These are phyloP conservation scores for Evernia prunastri DNA, from an alignment of 495 filamentous ascomycete species.

Conservation along the genomic window DNA sequence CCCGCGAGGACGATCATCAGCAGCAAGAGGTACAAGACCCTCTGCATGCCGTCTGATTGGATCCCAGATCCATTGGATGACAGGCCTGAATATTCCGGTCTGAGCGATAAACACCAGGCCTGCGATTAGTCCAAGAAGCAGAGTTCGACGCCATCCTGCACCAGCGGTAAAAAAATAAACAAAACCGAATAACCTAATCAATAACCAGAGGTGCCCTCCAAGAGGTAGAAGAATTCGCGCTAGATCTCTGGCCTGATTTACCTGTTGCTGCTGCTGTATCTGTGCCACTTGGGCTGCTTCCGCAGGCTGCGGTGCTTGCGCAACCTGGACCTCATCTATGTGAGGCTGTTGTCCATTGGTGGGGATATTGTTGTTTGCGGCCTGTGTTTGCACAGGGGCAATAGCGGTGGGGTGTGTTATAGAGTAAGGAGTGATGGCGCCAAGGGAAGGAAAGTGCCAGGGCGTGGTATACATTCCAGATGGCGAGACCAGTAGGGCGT, in stretches of 20 bases:
- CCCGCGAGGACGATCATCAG: conserved; percentile 28
- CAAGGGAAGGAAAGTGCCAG: conserved; percentile 20
- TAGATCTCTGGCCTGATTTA: conserved; percentile 27
- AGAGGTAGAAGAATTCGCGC: conserved; percentile 29
- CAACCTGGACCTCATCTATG: conserved; percentile 7
- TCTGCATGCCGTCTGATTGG: conserved; percentile 68
- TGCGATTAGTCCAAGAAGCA: conserved; percentile 55
- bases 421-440: conserved; percentile 7
- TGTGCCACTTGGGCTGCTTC: conserved; percentile 14
- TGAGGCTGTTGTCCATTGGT: conserved; percentile 7
- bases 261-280: conserved; percentile 22
- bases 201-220: conserved; percentile 58
- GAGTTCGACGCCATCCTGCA: conserved; percentile 62
- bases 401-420: conserved; percentile 1
- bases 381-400: conserved; percentile 25
- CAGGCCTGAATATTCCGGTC: conserved; percentile 53
- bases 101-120: conserved; percentile 58
- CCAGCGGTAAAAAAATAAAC: conserved; percentile 72
- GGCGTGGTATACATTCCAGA: conserved; percentile 43
- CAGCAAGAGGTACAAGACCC: conserved; percentile 54
- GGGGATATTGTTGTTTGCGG: conserved; percentile 26
- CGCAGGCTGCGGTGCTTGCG: conserved; percentile 8
- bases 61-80: conserved; percentile 50
- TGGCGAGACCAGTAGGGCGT: conserved; percentile 49
- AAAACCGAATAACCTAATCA: conserved; percentile 69